Evolutionary conservation across 2,329 filamentous ascomycete genomes (phyloP).

Genomic region (Aspergillus calidoustus): DNA sequence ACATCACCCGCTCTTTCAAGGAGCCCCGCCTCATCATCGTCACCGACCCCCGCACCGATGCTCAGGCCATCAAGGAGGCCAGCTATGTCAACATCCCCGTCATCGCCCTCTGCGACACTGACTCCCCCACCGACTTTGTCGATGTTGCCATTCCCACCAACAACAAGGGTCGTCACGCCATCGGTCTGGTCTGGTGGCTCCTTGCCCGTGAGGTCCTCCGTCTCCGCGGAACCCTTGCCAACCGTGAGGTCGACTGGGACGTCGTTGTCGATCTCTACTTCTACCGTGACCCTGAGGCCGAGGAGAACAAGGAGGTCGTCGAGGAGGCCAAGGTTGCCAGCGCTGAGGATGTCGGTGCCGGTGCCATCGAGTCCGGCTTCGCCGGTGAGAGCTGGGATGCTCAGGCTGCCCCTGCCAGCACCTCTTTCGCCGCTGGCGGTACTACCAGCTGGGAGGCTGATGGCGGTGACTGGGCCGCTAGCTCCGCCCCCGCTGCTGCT

Average conservation of each 20-base stretch:
- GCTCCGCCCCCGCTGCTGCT: slow-evolving; percentile 45
- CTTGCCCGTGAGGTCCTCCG: slow-evolving; percentile 99
- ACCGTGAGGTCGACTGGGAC: slow-evolving; percentile 97
- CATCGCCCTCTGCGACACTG: slow-evolving; percentile 98
- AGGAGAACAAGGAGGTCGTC: slow-evolving; percentile 94
- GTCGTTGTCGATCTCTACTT: slow-evolving; percentile 99
- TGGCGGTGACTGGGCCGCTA: slow-evolving; percentile 58
- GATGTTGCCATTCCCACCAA: slow-evolving; percentile 99
- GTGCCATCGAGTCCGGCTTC: slow-evolving; percentile 79
- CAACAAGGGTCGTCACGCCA: slow-evolving; percentile 99
- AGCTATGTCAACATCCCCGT: slow-evolving; percentile 99
- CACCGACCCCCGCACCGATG: slow-evolving; percentile 98
- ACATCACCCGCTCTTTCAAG: slow-evolving; percentile 99
- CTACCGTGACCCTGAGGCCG: slow-evolving; percentile 99
- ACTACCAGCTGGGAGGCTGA: slow-evolving; percentile 67
- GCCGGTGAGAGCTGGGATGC: slow-evolving; percentile 84
- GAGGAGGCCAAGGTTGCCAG: slow-evolving; percentile 82
- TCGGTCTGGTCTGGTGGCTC: slow-evolving; percentile 99
- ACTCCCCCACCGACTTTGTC: slow-evolving; percentile 99
- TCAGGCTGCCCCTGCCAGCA: slow-evolving; percentile 64
- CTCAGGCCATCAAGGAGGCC: slow-evolving; percentile 99
- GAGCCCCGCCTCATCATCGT: slow-evolving; percentile 99
- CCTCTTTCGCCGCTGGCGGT: slow-evolving; percentile 68
- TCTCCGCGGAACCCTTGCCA: slow-evolving; percentile 94
- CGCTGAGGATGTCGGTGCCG: slow-evolving; percentile 81